Conservation (phyloP, 2,329 filamentous ascomycete genomes). For the Cladosporium sp. region DNA sequence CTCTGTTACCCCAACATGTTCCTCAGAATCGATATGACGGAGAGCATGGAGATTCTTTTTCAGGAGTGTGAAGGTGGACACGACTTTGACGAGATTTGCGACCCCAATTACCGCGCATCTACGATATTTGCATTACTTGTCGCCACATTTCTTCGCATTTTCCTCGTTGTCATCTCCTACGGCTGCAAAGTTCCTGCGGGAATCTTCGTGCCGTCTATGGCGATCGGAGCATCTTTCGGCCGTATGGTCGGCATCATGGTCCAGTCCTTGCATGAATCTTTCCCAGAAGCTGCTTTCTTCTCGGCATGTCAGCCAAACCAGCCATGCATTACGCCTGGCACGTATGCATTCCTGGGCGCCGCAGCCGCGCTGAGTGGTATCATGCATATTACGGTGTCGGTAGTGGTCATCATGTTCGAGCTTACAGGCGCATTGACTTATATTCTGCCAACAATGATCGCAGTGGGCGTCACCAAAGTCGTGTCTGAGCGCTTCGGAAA, state of each 20-base stretch:
- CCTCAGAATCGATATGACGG: constrained; percentile 94
- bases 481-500: constrained; percentile 89
- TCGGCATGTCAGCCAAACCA: constrained; percentile 83
- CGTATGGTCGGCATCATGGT: constrained; percentile 92
- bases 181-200: constrained; percentile 97
- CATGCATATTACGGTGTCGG: constrained; percentile 95
- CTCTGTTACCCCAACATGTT: constrained; percentile 98
- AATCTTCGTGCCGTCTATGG: constrained; percentile 98
- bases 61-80: constrained; percentile 85
- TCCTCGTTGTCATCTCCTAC: constrained; percentile 91
- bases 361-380: constrained; percentile 89
- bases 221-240: constrained; percentile 89
- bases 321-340: constrained; percentile 94
- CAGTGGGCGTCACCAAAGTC: constrained; percentile 93
- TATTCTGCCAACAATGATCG: constrained; percentile 97
- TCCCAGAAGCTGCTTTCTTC: constrained; percentile 81
- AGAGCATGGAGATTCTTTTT: constrained; percentile 98
- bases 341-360: constrained; percentile 92
- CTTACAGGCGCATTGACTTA: constrained; percentile 95
- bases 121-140: constrained; percentile 75
- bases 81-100: constrained; percentile 86
- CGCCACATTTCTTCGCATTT: constrained; percentile 74
- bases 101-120: constrained; percentile 57
- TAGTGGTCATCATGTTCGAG: constrained; percentile 99
- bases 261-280: constrained; percentile 78